Conservation (phyloP, 192 early-diverging fungal species). For the Mortierella antarctica region DNA sequence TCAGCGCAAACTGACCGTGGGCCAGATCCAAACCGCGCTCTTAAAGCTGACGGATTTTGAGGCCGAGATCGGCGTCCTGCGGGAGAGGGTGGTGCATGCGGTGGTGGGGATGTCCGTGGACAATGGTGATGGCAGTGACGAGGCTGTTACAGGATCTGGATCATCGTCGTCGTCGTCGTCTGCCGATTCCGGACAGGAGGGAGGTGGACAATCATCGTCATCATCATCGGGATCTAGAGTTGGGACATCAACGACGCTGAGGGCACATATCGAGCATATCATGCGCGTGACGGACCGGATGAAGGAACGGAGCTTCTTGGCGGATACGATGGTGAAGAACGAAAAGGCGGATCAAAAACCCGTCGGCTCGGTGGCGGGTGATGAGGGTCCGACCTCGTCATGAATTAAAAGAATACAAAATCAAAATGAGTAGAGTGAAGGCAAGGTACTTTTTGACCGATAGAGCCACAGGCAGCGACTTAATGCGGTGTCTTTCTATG, state of each 20-base stretch:
- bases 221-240: neutral
- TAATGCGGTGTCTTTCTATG: too few relatives aligned
- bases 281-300: slow-evolving; percentile 36
- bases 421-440: neutral
- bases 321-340: slow-evolving; percentile 4
- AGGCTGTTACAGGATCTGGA: neutral
- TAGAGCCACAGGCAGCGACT: too few relatives aligned
- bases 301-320: slow-evolving; percentile 38
- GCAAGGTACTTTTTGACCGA: too few relatives aligned
- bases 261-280: slow-evolving; percentile 39
- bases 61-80: slow-evolving; percentile 61
- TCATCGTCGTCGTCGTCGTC: neutral
- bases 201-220: neutral
- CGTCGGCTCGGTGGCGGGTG: neutral
- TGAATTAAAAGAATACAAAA: neutral
- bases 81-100: slow-evolving; percentile 55
- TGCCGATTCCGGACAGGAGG: neutral
- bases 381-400: too few relatives aligned
- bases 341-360: neutral
- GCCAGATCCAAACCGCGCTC: slow-evolving; percentile 52
- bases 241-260: neutral
- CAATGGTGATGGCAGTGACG: neutral
- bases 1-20: slow-evolving; percentile 55
- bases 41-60: slow-evolving; percentile 62
- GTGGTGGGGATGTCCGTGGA: slow-evolving; percentile 3